Evolutionary conservation across 2,329 filamentous ascomycete genomes (phyloP).

Genomic region (Phialophora expanda): DNA sequence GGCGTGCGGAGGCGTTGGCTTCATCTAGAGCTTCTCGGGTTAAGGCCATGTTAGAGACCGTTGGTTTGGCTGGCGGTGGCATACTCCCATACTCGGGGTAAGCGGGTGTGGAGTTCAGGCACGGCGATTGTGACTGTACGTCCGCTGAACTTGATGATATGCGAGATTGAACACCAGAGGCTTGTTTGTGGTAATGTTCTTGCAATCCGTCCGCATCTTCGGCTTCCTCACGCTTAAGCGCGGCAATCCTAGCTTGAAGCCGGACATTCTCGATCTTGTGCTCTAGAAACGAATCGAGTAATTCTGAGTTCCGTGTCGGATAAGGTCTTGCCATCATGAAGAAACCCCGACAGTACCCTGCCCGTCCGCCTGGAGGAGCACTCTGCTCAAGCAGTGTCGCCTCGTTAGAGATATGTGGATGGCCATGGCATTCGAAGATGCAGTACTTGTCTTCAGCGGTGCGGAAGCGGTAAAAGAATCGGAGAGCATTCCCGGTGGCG

Average conservation of each 20-base stretch:
- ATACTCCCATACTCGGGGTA: conserved; percentile 54
- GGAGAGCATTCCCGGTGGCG: conserved; percentile 75
- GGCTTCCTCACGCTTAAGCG: conserved; percentile 82
- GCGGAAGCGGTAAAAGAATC: conserved; percentile 84
- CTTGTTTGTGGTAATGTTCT: conserved; percentile 43
- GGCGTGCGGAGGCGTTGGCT: conserved; percentile 65
- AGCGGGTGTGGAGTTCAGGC: conserved; percentile 27
- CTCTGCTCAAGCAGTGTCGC: conserved; percentile 48
- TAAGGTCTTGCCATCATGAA: conserved; percentile 94
- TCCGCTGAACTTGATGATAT: conserved; percentile 35
- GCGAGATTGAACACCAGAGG: conserved; percentile 32
- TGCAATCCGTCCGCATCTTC: conserved; percentile 73
- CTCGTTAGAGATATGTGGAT: conserved; percentile 81
- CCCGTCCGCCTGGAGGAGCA: conserved; percentile 67
- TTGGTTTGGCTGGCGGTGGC: conserved; percentile 69
- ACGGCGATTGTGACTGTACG: conserved; percentile 30
- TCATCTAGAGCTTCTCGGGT: conserved; percentile 82
- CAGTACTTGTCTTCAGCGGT: conserved; percentile 74
- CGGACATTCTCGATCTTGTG: conserved; percentile 97
- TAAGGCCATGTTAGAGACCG: conserved; percentile 68
- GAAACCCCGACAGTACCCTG: conserved; percentile 80
- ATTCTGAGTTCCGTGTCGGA: conserved; percentile 80
- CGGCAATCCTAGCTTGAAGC: conserved; percentile 79
- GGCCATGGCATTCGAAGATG: conserved; percentile 90
- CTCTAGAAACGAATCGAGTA: conserved; percentile 91